These are phyloP conservation scores for Xylaria cubensis DNA, from an alignment of 495 filamentous ascomycete species.

Conservation along the genomic window DNA sequence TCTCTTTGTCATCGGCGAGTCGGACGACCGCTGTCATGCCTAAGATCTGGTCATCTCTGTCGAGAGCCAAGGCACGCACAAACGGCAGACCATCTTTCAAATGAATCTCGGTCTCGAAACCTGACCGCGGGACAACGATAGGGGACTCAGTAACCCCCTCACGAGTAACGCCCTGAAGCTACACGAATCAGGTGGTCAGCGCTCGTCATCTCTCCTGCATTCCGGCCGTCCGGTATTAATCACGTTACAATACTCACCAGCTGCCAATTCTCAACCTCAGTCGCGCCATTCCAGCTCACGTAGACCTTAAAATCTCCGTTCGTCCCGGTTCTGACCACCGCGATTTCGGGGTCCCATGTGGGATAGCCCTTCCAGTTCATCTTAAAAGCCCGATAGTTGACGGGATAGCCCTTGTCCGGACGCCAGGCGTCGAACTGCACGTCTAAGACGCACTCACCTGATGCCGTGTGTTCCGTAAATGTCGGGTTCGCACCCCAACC, in stretches of 20 bases:
- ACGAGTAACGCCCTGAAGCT: conserved; percentile 4
- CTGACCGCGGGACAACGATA: conserved; percentile 12
- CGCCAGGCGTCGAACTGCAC: conserved; percentile 32
- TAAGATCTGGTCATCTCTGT: conserved; percentile 22
- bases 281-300: conserved; percentile 43
- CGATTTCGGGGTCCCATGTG: conserved; percentile 29
- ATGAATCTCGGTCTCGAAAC: conserved; percentile 38
- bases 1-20: not conserved
- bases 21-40: conserved; percentile 15
- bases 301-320: conserved; percentile 27
- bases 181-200: not conserved
- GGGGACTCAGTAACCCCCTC: conserved; percentile 20
- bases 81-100: conserved; percentile 15
- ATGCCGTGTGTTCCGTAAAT: conserved; percentile 53
- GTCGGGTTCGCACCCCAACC: conserved; percentile 57
- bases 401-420: not conserved
- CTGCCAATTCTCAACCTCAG: conserved; percentile 35
- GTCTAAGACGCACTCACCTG: conserved; percentile 36
- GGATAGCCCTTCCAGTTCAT: conserved; percentile 36
- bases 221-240: not conserved
- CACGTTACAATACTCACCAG: conserved; percentile 14
- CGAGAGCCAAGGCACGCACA: conserved; percentile 31
- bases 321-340: conserved; percentile 1
- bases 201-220: not conserved
- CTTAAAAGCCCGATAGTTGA: conserved; percentile 37